Base-by-base conservation (phyloP, 129 eudicot species). In the Escallonia herrerae region DNA sequence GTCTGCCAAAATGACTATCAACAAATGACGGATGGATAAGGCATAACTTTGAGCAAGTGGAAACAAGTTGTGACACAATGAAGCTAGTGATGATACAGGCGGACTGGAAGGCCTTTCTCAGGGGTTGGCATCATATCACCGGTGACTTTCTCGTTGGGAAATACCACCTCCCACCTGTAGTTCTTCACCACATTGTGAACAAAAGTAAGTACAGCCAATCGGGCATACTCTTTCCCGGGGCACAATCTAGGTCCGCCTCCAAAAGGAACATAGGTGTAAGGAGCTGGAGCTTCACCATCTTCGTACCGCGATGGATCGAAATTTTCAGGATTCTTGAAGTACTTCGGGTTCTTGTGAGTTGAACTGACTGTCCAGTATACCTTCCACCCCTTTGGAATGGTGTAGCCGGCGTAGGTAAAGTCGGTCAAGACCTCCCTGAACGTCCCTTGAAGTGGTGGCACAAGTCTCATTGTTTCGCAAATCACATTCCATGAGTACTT, bases 101-200 rank as follows among this genome's bases (percentile, higher is more conserved):
- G 74, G 37, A 77, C 62, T 8, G 82, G 82, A 10, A 77, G 50
- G 11, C 82, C 82, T 43, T 72, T 77, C 43, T 66, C 65, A 3
- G 78, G 82, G 14, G 56, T 61, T 42, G 82, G 78, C 82, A 77
- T 72, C 82, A 77, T 77, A 58, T 77, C 82, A 38, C 82, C 82
- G 41, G 40, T 53, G 12, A 77, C 77, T 50, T 67, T 77, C 67
- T 77, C 82, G 12, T 66, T 44, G 10, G 82, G 77, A 22, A 55
- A 63, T 7, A 72, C 2, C 40, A 77, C 77, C 43, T 77, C 77
- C 82, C 82, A 77, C 15, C 44, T 60, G 47, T 77, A 77, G 2
- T 46, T 55, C 15, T 72, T 77, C 62, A 77, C 82, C 41, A 77
- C 49, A 56, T 77, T 77, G 43, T 77, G 82, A 40, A 77, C 56